phyloP scores from a whole-genome alignment of 805 yeast genomes.

The Yamadazyma sp. region DNA sequence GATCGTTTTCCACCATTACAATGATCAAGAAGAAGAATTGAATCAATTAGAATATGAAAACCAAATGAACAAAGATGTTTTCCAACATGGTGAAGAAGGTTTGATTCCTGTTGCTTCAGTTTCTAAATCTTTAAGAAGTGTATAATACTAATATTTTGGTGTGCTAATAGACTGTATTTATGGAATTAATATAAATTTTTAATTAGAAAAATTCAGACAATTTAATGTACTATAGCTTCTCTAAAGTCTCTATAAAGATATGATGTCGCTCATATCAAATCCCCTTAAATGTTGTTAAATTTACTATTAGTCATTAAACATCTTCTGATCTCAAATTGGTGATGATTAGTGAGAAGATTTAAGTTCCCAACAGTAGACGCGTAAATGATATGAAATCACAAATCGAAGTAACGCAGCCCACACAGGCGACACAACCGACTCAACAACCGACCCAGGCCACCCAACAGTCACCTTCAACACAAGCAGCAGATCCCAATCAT shows the following conservation, averaged over 20 bases:
- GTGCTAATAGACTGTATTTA: neutral
- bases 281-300: no score
- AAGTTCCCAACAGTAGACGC: no score
- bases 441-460: constrained; percentile 36
- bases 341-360: no score
- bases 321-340: no score
- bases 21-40: constrained; percentile 54
- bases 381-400: no score
- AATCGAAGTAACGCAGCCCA: no score
- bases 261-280: no score
- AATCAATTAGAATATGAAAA: constrained; percentile 46
- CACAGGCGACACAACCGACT: constrained; percentile 22
- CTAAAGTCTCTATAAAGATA: no score
- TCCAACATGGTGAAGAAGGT: constrained; percentile 8
- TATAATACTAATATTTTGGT: constrained; percentile 6
- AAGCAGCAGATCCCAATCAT: constrained; percentile 23
- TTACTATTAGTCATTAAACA: no score
- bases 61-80: constrained; percentile 9
- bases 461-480: constrained; percentile 34
- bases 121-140: constrained; percentile 17
- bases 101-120: constrained; percentile 20
- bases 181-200: no score
- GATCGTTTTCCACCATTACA: constrained; percentile 53
- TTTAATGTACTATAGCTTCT: no score
- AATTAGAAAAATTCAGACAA: no score